These are phyloP conservation scores for Chloroidium sp. DNA, from an alignment of 163 green algal species.

Conservation along the genomic window DNA sequence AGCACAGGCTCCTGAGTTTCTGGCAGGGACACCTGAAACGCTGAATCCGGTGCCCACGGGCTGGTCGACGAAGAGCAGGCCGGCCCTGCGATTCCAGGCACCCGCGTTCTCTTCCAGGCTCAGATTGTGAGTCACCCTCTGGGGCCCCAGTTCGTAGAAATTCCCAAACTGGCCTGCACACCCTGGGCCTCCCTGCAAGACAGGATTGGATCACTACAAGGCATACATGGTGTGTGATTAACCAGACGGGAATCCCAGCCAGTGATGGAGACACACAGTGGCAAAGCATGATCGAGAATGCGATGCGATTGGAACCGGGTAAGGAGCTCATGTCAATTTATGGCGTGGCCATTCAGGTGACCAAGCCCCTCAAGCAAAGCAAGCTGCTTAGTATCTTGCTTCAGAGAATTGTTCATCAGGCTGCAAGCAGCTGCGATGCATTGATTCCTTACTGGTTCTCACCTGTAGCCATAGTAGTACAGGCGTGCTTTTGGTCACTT, in stretches of 20 bases:
- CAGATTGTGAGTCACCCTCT: conserved; percentile 5
- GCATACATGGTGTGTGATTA: not conserved
- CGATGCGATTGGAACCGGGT: not conserved
- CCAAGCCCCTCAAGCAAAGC: too few relatives aligned
- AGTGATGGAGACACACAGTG: not conserved
- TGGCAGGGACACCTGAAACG: conserved; percentile 10
- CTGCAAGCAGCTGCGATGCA: not conserved
- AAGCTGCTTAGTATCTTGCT: too few relatives aligned
- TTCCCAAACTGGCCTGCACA: conserved; percentile 30
- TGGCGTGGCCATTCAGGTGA: too few relatives aligned
- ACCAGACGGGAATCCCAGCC: not conserved
- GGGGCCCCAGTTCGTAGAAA: conserved; percentile 28
- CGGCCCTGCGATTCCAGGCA: conserved; percentile 30
- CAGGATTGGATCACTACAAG: not conserved
- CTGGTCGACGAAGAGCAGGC: conserved; percentile 58
- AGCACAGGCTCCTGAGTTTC: too few relatives aligned
- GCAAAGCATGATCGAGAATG: not conserved
- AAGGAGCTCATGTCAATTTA: not conserved
- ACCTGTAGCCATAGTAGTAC: conserved; percentile 34
- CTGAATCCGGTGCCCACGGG: conserved; percentile 38
- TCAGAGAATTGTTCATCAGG: not conserved
- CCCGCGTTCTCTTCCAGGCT: conserved; percentile 4
- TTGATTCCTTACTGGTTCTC: not conserved
- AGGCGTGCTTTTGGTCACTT: not conserved
- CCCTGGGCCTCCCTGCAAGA: conserved; percentile 13